Base-by-base conservation (phyloP, 1,284 basidiomycete species). In the Irpex sp. region DNA sequence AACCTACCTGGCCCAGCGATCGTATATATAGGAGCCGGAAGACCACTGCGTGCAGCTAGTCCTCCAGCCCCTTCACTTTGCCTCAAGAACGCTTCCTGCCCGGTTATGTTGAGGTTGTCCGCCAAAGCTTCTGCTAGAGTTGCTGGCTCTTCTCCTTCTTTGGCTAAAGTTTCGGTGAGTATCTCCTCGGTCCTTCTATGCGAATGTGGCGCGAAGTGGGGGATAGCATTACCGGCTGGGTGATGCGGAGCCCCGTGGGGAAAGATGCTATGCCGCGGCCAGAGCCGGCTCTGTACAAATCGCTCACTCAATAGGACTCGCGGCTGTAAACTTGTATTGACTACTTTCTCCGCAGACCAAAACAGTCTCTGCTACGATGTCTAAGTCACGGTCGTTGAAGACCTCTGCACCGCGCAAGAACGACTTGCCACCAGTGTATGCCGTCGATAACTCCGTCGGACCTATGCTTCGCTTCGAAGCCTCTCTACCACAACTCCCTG, bases 381-480 rank as follows among this genome's bases (percentile, higher is more conserved):
- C 75, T 56, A 75, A 73, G 64, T 66, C 73, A 47, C 76, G 76
- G 57, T 65, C 71, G 37, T 64, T 79, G 55, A 76, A 72, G 51
- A 70, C 77, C 34, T 76, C 79, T 57, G 70, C 76, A 0, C 69
- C 72, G 9, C 68, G 70, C 60, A 73, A 73, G 1, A 69, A 70
- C 17, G 70, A 65, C 38, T 62, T 77, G 4, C 79, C 79, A 47
- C 73, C 75, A 47, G 81, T 81, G 55, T 82, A 84, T 70, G 66
- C 71, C 31, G 76, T 75, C 57, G 83, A 85, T 64, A 75, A 80
- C 36, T 74, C 77, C n/a, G 81, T 82, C 34, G 81, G 84, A 2
- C 86, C 89, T 0, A 93, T 95, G 85, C 85, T 95, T 62, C 86
- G 90, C 19, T 93, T 85, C 75, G 91, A 97, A 71, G 81, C 85